Evolutionary conservation across 202 grass and related monocot genomes (phyloP).

Genomic region (Tripidium arundinaceum): DNA sequence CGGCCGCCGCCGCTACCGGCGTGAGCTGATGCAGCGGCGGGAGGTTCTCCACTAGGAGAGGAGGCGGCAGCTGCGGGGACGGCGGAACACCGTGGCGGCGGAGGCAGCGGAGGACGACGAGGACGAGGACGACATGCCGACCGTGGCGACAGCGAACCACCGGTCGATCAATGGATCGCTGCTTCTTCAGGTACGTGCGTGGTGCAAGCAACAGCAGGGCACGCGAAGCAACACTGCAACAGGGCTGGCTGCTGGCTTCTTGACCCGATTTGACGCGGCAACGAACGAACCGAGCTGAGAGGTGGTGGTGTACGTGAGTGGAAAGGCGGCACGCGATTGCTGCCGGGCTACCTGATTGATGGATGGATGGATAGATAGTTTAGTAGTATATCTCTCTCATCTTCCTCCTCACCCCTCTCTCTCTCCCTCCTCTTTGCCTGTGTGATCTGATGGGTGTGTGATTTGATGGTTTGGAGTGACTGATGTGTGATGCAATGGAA

Average conservation of each 20-base stretch:
- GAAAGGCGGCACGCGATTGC: conserved; percentile 52
- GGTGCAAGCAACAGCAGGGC: conserved; percentile 23
- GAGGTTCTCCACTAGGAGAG: conserved; percentile 45
- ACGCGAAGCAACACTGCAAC: conserved; percentile 1
- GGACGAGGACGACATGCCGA: conserved; percentile 48
- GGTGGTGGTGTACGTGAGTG: conserved; percentile 25
- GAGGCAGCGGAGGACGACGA: conserved; percentile 27
- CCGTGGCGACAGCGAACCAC: not conserved
- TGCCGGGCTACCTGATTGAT: conserved; percentile 36
- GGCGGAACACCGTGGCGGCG: conserved; percentile 9
- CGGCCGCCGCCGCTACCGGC: not conserved
- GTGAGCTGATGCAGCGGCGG: conserved; percentile 46
- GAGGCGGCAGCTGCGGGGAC: not conserved
- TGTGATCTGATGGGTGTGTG: not conserved
- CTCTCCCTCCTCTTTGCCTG: conserved; percentile 32
- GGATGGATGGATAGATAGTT: not conserved
- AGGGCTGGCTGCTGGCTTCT: not conserved
- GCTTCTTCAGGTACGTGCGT: not conserved
- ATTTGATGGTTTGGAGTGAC: conserved; percentile 46
- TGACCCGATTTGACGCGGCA: conserved; percentile 57
- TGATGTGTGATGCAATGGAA: conserved; percentile 53
- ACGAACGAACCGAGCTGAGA: conserved; percentile 7
- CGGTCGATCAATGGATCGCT: not conserved
- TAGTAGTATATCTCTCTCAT: conserved; percentile 18
- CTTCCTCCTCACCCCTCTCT: not conserved